Percentiles rank a stretch among this genome's conserved stretches.
Evolutionary conservation across 169 alveolate genomes (phyloP).

Genomic region (Theileria annulata): DNA sequence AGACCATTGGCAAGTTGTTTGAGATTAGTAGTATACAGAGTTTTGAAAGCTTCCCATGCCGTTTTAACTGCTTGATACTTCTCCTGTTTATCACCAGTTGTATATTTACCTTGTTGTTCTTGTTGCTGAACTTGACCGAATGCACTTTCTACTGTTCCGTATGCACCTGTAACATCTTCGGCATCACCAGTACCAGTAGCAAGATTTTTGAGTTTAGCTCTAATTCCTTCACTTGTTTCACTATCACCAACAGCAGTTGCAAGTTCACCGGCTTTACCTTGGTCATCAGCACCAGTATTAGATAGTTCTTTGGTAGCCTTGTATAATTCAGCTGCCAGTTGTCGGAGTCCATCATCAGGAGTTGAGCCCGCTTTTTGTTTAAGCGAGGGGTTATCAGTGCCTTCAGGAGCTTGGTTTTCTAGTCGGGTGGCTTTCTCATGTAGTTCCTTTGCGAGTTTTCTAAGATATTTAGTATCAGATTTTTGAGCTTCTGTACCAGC

Average conservation of each 20-base stretch:
- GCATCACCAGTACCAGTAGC: neutral
- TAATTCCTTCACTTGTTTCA: neutral
- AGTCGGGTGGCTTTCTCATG: no score
- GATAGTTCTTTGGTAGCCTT: neutral
- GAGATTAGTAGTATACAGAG: no score
- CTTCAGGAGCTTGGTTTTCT: neutral
- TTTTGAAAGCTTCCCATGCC: no score
- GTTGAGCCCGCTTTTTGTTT: neutral
- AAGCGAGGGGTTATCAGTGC: neutral
- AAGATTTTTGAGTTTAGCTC: neutral
- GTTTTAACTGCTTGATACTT: no score
- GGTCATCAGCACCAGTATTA: neutral
- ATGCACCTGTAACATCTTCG: neutral
- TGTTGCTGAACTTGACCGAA: neutral
- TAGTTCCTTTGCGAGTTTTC: neutral
- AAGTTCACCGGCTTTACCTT: neutral
- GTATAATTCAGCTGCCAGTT: neutral
- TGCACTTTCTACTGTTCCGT: neutral
- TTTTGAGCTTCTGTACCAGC: no score
- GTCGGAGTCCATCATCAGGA: neutral
- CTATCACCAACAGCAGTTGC: neutral
- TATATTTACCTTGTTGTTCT: neutral
- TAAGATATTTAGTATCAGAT: no score
- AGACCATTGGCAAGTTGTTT: no score
- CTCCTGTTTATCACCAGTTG: no score